Evolutionary conservation across 129 eudicot genomes (phyloP).

Genomic region (Gnaphalium uliginosum): DNA sequence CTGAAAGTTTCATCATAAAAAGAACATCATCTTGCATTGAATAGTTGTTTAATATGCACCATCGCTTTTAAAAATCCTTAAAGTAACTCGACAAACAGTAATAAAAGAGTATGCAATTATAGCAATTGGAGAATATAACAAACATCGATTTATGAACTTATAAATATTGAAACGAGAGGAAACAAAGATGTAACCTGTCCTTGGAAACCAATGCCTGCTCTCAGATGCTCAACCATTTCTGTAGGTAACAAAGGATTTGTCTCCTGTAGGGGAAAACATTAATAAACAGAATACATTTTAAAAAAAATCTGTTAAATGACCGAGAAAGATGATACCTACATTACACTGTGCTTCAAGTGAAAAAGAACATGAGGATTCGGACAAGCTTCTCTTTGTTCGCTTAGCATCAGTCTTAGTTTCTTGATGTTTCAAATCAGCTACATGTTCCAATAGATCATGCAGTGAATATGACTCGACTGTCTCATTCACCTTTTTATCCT

Average conservation of each 20-base stretch:
- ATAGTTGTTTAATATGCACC: background rate
- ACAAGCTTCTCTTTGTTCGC: constrained; percentile 44
- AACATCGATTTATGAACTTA: background rate
- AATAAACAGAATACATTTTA: background rate
- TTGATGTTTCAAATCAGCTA: constrained; percentile 33
- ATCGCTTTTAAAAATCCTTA: background rate
- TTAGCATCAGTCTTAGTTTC: constrained; percentile 35
- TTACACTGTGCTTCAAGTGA: constrained; percentile 50
- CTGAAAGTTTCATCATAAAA: constrained; percentile 43
- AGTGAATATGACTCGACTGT: constrained; percentile 37
- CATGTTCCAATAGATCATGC: constrained; percentile 57
- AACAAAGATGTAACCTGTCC: constrained; percentile 67
- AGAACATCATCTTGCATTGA: background rate
- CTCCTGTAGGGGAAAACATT: constrained; percentile 48
- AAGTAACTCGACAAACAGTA: constrained; percentile 16
- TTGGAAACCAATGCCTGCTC: constrained; percentile 59
- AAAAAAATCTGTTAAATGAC: background rate
- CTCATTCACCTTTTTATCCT: constrained; percentile 45
- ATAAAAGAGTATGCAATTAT: background rate
- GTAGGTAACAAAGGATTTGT: constrained; percentile 54
- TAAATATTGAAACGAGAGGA: background rate
- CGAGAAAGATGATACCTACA: constrained; percentile 44
- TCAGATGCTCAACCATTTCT: constrained; percentile 82
- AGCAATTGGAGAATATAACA: background rate
- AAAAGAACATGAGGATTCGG: constrained; percentile 52